Base-by-base conservation (phyloP, 331 rosid species). In the Malus hybrid region DNA sequence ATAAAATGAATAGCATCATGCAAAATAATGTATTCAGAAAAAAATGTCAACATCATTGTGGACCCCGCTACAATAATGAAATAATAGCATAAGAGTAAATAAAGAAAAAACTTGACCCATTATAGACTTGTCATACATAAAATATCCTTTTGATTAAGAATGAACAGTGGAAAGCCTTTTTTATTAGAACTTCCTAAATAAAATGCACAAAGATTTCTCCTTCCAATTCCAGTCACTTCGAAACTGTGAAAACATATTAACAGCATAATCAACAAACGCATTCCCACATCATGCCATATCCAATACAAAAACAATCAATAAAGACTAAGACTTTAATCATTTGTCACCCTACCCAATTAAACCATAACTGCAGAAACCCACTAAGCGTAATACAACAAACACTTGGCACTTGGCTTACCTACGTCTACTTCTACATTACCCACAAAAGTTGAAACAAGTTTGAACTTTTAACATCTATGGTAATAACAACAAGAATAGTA, bases 291-390 rank as follows among this genome's bases (percentile, higher is more conserved):
- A 70, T 69, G 48, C 64, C 11, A 50, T 14, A 31, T 11, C 77
- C 67, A 55, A 67, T 46, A 64, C 66, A 77, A 36, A 79, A 50
- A 67, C 65, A 69, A 48, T 31, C 70, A 19, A 65, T 75, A 65
- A 77, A 72, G 67, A 31, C 76, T 42, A 44, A 72, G 71, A 76
- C 73, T 46, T 65, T 31, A 65, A 56, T 75, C 32, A 76, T 52
- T 69, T 42, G 71, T 54, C 36, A 16, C 64, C 54, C 75, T 50
- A 71, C 8, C 31, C 48, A 42, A 39, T 39, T 27, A 60, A 62
- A 46, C 32, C 65, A 31, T 12, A 54, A 16, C 39, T 39, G 56
- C 48, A 33, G 33, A 34, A 61, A 19, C 44, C 46, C 42, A 28
- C 57, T 60, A 57, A 61, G 34, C 27, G 29, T 36, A 9, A 32